phyloP scores from a whole-genome alignment of 164 flowering plant genomes.

The Nymphaea thermarum region DNA sequence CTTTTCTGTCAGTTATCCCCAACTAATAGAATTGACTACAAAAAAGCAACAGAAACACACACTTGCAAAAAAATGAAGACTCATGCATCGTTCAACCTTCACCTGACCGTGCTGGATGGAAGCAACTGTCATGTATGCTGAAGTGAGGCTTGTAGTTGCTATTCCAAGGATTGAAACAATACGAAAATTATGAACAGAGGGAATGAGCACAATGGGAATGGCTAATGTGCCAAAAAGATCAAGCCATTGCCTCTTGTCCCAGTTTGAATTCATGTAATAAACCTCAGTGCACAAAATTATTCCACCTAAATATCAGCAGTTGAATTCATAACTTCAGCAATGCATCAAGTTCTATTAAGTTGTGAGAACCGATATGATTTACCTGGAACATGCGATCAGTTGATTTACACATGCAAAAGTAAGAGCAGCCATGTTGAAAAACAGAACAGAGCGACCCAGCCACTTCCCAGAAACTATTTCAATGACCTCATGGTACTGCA shows the following conservation, averaged over 20 bases:
- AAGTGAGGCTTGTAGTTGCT: slow-evolving; percentile 6
- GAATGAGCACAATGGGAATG: slow-evolving; percentile 6
- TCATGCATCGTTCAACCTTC: not conserved
- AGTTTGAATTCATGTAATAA: slow-evolving; percentile 7
- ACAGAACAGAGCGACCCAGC: slow-evolving; percentile 2
- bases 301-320: not conserved
- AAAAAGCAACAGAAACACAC: too few relatives aligned
- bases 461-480: slow-evolving; percentile 6
- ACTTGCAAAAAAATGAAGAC: too few relatives aligned
- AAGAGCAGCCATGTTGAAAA: slow-evolving; percentile 8
- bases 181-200: slow-evolving; percentile 9
- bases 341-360: too few relatives aligned
- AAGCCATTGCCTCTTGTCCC: slow-evolving; percentile 8
- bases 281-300: slow-evolving; percentile 1
- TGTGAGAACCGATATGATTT: not conserved
- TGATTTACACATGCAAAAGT: slow-evolving; percentile 5
- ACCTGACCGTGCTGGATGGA: slow-evolving; percentile 9
- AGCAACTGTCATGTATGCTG: slow-evolving; percentile 6
- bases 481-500: slow-evolving; percentile 9
- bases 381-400: slow-evolving; percentile 11
- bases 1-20: too few relatives aligned
- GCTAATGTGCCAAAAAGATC: slow-evolving; percentile 5
- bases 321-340: not conserved
- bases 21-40: too few relatives aligned
- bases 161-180: slow-evolving; percentile 5